Evolutionary conservation across 148 eudicot species (phyloP), one percentile per base, ranked within the genome.

Genomic region (Cornus kousa): DNA sequence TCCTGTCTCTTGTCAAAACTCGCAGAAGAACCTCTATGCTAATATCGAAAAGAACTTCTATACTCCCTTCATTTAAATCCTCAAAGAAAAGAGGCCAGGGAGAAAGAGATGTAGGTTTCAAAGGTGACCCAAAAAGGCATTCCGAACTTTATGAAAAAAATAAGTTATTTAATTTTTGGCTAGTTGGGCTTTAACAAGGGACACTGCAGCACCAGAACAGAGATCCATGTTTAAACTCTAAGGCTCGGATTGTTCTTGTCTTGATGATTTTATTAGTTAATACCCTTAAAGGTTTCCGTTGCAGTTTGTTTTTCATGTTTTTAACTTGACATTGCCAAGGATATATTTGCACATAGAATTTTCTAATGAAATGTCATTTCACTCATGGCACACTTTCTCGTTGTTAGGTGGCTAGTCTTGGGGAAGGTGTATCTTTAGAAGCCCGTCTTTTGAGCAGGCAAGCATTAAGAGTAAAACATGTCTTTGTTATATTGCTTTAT

Each of bases 381-480:
- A 59, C 68, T 39, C 32, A 75, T 78, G 14, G 55, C 66, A 60
- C 80, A 65, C 64, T 77, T 62, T 59, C 71, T 79, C 73, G 13
- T 74, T 81, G 20, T 69, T 81, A 95, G 99, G 93, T 90, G 78
- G 92, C 97, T 71, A 84, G 76, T 84, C 90, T 93, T 81, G 98
- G 99, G 80, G 99, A 93, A 81, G 97, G 97, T 67, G 93, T 89
- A 74, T 91, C 99, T 60, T 73, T 95, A 80, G 99, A 95, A 87
- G 93, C 93, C 83, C 97, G 94, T 67, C 92, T 93, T 77, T 83
- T 95, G 76, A 90, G 88, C 93, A 93, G 96, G 98, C 86, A 90
- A 89, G 89, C 71, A 64, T 73, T 17, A 40, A 74, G 66, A 23
- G 35, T 62, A 37, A 68, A 22, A 79, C 55, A 55, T 5, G 32